A percentile compares a stretch with the other conserved stretches of the same genome.
Evolutionary conservation across 148 eudicot genomes (phyloP).

Genomic region (Vaccinium vitisidaea): DNA sequence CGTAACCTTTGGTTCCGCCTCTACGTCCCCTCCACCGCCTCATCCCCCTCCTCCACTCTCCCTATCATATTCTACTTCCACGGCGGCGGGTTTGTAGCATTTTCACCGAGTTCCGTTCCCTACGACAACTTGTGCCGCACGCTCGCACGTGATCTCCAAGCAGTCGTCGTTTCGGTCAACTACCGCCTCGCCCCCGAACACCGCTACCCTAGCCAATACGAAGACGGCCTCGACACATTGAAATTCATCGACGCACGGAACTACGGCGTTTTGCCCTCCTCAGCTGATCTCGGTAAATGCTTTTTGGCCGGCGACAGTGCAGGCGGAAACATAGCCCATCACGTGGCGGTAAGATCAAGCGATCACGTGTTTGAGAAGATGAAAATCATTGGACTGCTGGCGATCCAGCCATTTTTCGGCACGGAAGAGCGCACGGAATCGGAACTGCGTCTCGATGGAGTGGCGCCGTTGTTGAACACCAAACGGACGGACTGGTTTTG

Average conservation of each 20-base stretch:
- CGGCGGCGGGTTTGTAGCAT: constrained; percentile 6
- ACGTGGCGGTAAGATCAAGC: constrained; percentile 23
- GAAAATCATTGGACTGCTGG: constrained; percentile 28
- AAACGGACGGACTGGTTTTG: constrained; percentile 32
- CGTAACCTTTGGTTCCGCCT: constrained; percentile 13
- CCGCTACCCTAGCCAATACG: not conserved
- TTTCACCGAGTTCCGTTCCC: not conserved
- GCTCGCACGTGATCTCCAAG: not conserved
- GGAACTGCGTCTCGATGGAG: constrained; percentile 22
- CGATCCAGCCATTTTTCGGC: constrained; percentile 45
- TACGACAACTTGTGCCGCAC: constrained; percentile 8
- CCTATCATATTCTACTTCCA: constrained; percentile 10
- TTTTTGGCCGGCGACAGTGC: constrained; percentile 47
- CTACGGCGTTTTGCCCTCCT: constrained; percentile 8
- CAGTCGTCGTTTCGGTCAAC: constrained; percentile 14
- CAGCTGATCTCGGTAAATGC: constrained; percentile 30
- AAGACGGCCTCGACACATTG: constrained; percentile 7
- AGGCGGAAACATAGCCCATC: constrained; percentile 47
- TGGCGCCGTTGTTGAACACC: not conserved
- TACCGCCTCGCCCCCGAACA: constrained; percentile 11
- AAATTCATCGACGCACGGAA: constrained; percentile 26
- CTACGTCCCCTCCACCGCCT: not conserved
- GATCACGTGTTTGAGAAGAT: constrained; percentile 20
- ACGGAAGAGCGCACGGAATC: constrained; percentile 40
- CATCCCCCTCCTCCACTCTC: not conserved